phyloP scores from a whole-genome alignment of 371 early-diverging fungal genomes.

The Mortierella sp. region DNA sequence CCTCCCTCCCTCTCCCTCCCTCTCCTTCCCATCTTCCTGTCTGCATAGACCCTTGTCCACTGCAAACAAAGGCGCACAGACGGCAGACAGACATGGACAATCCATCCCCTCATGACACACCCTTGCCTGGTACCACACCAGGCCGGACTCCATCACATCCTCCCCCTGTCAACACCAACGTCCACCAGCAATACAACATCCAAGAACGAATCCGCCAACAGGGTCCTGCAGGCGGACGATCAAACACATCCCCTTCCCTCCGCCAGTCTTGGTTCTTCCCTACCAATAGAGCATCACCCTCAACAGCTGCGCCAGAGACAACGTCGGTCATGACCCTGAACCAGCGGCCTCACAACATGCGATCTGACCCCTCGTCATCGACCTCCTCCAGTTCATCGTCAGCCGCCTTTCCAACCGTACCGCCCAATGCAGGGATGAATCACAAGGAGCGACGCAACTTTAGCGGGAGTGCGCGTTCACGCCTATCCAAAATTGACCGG shows the following conservation, averaged over 20 bases:
- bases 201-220: slow-evolving; percentile 45
- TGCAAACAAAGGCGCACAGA: slow-evolving; percentile 53
- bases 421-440: slow-evolving; percentile 32
- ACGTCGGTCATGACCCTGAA: slow-evolving; percentile 51
- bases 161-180: slow-evolving; percentile 30
- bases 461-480: slow-evolving; percentile 47
- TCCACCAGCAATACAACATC: slow-evolving; percentile 33
- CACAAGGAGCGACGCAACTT: slow-evolving; percentile 40
- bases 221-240: slow-evolving; percentile 15
- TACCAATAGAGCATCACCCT: slow-evolving; percentile 44
- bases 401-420: slow-evolving; percentile 21
- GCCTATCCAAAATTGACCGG: slow-evolving; percentile 40
- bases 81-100: slow-evolving; percentile 8
- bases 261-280: slow-evolving; percentile 58
- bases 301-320: slow-evolving; percentile 45
- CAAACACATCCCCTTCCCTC: slow-evolving; percentile 36
- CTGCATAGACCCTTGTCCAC: slow-evolving; percentile 12
- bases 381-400: slow-evolving; percentile 12
- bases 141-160: slow-evolving; percentile 25
- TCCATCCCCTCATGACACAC: slow-evolving; percentile 2
- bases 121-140: slow-evolving; percentile 5
- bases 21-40: not conserved
- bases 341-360: slow-evolving; percentile 32
- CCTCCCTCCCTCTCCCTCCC: not conserved
- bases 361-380: slow-evolving; percentile 24